These are phyloP conservation scores for Ramularia endophylla DNA, from an alignment of 2,329 filamentous ascomycete species.

Conservation along the genomic window DNA sequence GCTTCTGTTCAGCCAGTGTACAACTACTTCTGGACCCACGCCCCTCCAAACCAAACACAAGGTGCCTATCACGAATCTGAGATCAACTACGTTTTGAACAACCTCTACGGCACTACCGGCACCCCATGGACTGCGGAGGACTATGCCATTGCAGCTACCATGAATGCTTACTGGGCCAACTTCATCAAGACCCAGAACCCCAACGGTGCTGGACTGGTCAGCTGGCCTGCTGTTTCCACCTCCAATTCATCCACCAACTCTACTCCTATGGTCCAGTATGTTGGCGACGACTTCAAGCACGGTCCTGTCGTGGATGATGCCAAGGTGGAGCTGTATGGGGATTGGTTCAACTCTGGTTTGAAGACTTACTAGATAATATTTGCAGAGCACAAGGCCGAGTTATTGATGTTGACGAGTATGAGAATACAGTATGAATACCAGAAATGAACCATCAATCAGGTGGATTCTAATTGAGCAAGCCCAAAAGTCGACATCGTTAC, in stretches of 20 bases:
- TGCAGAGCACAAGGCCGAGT: too few relatives aligned
- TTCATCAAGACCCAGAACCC: constrained; percentile 8
- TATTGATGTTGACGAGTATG: too few relatives aligned
- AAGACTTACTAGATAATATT: too few relatives aligned
- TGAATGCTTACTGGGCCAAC: constrained; percentile 13
- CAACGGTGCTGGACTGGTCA: background rate
- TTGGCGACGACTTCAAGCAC: constrained; percentile 2
- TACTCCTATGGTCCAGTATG: constrained; percentile 1
- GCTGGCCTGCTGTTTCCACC: too few relatives aligned
- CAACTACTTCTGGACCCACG: constrained; percentile 35
- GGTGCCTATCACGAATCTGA: constrained; percentile 37
- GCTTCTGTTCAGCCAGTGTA: constrained; percentile 23
- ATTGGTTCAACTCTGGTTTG: too few relatives aligned
- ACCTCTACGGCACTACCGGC: constrained; percentile 31
- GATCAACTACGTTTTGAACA: constrained; percentile 36
- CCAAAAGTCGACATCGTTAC: too few relatives aligned
- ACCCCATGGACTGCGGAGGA: constrained; percentile 28
- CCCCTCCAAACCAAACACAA: constrained; percentile 30
- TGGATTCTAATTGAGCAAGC: too few relatives aligned
- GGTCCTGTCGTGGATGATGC: background rate
- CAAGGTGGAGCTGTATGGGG: constrained; percentile 1
- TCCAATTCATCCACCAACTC: too few relatives aligned
- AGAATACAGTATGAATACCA: too few relatives aligned
- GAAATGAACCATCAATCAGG: too few relatives aligned
- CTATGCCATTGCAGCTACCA: constrained; percentile 27